Evolutionary conservation across 805 yeast species (phyloP), one percentile per base, ranked within the genome.

Genomic region (Candida chilensis): DNA sequence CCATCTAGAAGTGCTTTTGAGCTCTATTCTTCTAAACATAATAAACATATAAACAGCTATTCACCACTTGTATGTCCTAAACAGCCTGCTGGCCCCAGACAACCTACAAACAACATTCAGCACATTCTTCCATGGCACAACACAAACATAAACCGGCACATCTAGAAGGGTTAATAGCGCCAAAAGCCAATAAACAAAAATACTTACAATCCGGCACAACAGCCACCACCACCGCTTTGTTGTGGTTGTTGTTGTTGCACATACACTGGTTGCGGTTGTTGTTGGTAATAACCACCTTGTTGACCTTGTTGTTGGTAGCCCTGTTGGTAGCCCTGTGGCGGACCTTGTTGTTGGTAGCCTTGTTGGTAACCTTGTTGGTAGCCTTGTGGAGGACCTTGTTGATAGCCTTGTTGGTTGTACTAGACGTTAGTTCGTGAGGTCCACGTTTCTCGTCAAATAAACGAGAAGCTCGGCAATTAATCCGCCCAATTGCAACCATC

Each of bases 241-340:
- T 36, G 41, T 3, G 46, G 54, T 16, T 40, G 46, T 26, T 36
- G 39, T 32, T 52, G 57, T 32, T 50, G 55, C 8, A 45, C 48
- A 36, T 53, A 53, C 32, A 50, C 44, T 11, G 59, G 59, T 33
- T 53, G 59, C 15, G 41, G 59, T 33, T 50, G 57, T 34, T 50
- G 58, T 38, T 50, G 48, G 45, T 48, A 40, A 27, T 41, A 40
- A 33, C 36, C 45, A 16, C 52, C 54, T 30, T 42, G 51, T 16
- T 49, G 49, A 16, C 51, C 50, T 30, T 43, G 45, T 34, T 47
- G 50, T 37, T 42, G 42, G 41, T 47, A 45, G 16, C 51, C 50
- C 14, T 36, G 37, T 37, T 37, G 47, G 26, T 37, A 50, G 19
- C 47, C n/a, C n/a, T n/a, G 44, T n/a, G 39, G 41, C 27, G 45